A percentile compares a stretch with the other conserved stretches of the same genome.
Conservation (phyloP, 169 alveolate species). For the Plasmodium malariae region DNA sequence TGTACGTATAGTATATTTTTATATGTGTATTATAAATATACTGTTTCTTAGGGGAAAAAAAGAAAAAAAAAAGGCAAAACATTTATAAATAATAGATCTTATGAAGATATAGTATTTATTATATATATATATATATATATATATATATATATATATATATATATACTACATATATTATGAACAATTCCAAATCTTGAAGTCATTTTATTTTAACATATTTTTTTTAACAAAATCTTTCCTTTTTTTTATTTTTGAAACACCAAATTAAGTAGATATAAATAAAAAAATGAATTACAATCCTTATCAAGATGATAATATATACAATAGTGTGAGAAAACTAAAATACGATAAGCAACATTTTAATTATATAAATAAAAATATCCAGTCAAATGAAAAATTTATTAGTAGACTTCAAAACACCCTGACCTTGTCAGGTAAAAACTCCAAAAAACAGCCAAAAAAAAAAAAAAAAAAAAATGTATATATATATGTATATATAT, state of each 20-base stretch:
- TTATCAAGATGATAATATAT: conserved; percentile 17
- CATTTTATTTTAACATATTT: no score
- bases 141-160: conserved; percentile 5
- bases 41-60: no score
- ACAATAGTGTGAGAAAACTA: conserved; percentile 4
- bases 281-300: conserved; percentile 10
- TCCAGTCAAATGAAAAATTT: conserved; percentile 37
- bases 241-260: not conserved
- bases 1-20: no score
- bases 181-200: not conserved
- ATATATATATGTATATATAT: not conserved
- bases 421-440: conserved; percentile 33
- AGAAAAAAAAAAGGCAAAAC: no score
- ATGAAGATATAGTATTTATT: no score
- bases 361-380: conserved; percentile 22
- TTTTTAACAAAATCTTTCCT: not conserved
- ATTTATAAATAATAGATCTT: no score
- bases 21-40: no score
- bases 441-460: not conserved
- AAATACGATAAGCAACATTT: conserved; percentile 8
- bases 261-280: not conserved
- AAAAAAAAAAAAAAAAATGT: not conserved
- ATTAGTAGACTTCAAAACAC: conserved; percentile 41
- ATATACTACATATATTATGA: not conserved
- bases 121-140: not conserved